Conservation (phyloP, 225 moss, liverwort and hornwort species). For the Pseudoscleropodium purum region DNA sequence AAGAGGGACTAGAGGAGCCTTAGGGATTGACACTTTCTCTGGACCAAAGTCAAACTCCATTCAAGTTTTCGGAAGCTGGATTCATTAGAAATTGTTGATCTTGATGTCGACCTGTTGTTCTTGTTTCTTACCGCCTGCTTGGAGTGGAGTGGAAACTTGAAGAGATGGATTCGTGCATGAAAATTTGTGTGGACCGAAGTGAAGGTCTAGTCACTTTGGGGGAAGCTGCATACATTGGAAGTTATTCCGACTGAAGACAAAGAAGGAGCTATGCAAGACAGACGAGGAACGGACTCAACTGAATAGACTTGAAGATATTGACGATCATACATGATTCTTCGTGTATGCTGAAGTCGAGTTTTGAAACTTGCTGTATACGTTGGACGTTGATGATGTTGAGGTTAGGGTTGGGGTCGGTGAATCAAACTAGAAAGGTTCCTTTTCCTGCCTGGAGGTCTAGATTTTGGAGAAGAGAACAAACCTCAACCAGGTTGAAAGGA, state of each 20-base stretch:
- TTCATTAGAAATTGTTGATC: background rate
- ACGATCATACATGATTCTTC: background rate
- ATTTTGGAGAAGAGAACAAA: background rate
- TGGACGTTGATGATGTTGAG: background rate
- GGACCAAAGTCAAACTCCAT: background rate
- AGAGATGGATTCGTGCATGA: background rate
- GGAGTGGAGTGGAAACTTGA: background rate
- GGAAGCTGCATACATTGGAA: background rate
- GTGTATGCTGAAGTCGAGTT: background rate
- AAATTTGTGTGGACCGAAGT: background rate
- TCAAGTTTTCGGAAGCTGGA: background rate
- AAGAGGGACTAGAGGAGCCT: background rate
- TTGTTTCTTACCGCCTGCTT: background rate
- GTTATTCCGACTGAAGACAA: background rate
- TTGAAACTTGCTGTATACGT: background rate
- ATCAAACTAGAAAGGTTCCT: background rate
- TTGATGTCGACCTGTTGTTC: background rate
- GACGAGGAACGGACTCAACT: background rate
- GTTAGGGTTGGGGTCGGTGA: background rate
- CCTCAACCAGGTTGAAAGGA: background rate
- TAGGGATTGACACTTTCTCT: background rate
- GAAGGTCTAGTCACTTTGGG: background rate
- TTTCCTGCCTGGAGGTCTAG: background rate
- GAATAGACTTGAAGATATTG: background rate
- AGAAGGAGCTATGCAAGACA: background rate